Conservation (phyloP, 176 grass and related monocot genomes). For the Carex pumila region DNA sequence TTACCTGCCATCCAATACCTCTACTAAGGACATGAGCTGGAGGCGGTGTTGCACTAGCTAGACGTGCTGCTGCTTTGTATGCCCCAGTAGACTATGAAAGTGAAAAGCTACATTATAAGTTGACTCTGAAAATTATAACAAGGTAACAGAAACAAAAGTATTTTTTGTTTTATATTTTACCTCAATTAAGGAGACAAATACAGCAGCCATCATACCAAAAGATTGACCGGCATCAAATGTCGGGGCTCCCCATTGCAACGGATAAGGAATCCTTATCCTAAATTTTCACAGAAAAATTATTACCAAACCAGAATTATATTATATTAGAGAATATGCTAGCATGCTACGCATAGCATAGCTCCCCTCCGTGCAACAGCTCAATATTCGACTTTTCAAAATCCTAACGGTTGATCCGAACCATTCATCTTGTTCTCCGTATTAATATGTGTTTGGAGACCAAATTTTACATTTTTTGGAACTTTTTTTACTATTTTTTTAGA, state of each 20-base stretch:
- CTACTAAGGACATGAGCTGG: slow-evolving; percentile 88
- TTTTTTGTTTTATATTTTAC: slow-evolving; percentile 24
- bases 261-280: slow-evolving; percentile 97
- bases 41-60: slow-evolving; percentile 89
- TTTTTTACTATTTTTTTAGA: too few relatives aligned
- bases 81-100: slow-evolving; percentile 67
- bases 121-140: not conserved
- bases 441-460: too few relatives aligned
- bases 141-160: not conserved
- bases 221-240: slow-evolving; percentile 89
- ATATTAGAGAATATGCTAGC: too few relatives aligned
- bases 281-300: not conserved
- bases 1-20: slow-evolving; percentile 94
- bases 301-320: not conserved
- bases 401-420: too few relatives aligned
- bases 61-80: slow-evolving; percentile 80
- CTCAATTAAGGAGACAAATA: slow-evolving; percentile 91
- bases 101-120: not conserved
- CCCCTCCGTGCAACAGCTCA: too few relatives aligned
- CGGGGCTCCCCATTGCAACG: slow-evolving; percentile 92
- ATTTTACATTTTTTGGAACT: too few relatives aligned
- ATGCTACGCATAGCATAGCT: too few relatives aligned
- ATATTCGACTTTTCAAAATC: too few relatives aligned
- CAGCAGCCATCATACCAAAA: slow-evolving; percentile 96
- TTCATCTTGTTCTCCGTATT: too few relatives aligned